Conservation (phyloP, 768 basidiomycete genomes). For the Lactarius trivialis region DNA sequence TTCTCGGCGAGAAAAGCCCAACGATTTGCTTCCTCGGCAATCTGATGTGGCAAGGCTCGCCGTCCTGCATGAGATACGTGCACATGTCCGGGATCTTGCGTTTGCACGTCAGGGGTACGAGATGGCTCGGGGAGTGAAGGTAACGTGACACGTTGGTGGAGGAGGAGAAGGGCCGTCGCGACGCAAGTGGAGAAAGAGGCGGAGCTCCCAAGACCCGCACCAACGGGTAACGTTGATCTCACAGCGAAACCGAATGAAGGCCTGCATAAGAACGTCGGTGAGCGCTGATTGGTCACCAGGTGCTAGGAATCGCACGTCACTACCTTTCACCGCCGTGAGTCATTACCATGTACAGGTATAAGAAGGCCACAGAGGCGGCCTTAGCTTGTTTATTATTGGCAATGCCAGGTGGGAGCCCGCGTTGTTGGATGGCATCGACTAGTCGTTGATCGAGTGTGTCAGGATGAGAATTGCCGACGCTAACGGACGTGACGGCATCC, state of each 20-base stretch:
- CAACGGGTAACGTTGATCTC: constrained; percentile 86
- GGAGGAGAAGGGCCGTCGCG: constrained; percentile 71
- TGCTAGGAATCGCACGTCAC: constrained; percentile 26
- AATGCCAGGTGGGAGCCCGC: constrained; percentile 33
- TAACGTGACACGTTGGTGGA: constrained; percentile 58
- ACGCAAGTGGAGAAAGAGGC: constrained; percentile 91
- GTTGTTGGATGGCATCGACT: constrained; percentile 58
- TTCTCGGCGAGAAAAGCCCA: constrained; percentile 97
- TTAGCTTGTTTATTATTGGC: constrained; percentile 34
- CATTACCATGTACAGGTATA: constrained; percentile 90
- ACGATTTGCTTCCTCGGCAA: constrained; percentile 78
- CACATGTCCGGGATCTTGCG: constrained; percentile 42
- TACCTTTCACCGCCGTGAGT: constrained; percentile 51
- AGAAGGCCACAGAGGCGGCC: constrained; percentile 63
- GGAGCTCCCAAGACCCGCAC: constrained; percentile 94
- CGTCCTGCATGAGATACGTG: constrained; percentile 62
- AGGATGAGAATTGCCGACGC: constrained; percentile 47
- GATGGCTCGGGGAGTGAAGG: constrained; percentile 47
- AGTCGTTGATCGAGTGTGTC: constrained; percentile 68
- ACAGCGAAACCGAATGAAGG: constrained; percentile 73
- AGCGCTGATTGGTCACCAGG: background rate
- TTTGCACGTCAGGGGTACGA: constrained; percentile 24
- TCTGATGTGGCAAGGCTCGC: constrained; percentile 50
- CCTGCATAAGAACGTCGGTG: constrained; percentile 34
- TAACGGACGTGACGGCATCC: constrained; percentile 55